Evolutionary conservation across 345 rosid species (phyloP).

Genomic region (Syzygium jambos): DNA sequence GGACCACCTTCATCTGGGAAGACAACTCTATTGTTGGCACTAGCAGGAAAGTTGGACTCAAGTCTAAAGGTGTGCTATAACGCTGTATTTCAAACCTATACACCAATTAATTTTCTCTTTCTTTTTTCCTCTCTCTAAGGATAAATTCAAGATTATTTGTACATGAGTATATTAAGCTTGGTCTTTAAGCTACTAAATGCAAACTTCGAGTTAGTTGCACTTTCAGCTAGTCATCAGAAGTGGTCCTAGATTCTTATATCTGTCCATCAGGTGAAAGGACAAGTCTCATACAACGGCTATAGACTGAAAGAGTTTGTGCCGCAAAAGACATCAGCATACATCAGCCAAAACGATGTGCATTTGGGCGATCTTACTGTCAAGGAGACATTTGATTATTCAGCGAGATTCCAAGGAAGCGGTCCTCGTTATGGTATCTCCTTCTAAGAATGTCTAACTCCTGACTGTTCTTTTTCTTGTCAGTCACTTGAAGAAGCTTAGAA

Average conservation of each 20-base stretch:
- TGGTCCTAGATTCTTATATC: not conserved
- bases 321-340: not conserved
- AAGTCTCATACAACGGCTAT: not conserved
- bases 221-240: not conserved
- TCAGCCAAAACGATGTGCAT: conserved; percentile 2
- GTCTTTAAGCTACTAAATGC: not conserved
- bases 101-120: not conserved
- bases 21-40: conserved; percentile 1
- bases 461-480: not conserved
- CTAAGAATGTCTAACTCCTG: not conserved
- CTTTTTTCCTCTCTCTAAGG: not conserved
- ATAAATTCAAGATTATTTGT: not conserved
- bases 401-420: not conserved
- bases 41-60: conserved; percentile 1
- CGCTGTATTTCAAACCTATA: not conserved
- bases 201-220: not conserved
- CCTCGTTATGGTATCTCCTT: not conserved
- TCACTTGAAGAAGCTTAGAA: not conserved
- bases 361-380: not conserved
- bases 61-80: not conserved
- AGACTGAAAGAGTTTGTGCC: not conserved
- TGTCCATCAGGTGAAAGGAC: not conserved
- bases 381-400: not conserved
- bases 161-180: not conserved
- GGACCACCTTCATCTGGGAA: not conserved